phyloP scores from a whole-genome alignment of 2,329 filamentous ascomycete genomes.

The Cephalotrichum gorgonifer region DNA sequence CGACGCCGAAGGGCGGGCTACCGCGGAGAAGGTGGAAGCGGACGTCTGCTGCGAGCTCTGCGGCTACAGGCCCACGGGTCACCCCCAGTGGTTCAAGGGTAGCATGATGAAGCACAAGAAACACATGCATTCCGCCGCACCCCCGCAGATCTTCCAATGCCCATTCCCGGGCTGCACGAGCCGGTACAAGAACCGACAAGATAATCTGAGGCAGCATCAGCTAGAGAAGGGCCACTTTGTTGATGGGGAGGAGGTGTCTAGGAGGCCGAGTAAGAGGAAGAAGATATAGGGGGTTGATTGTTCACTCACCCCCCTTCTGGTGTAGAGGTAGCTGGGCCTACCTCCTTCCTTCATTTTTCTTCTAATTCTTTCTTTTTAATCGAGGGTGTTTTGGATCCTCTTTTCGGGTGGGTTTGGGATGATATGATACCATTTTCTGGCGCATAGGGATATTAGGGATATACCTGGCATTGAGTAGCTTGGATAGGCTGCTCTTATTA shows the following conservation, averaged over 20 bases:
- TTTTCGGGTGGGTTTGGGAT: not conserved
- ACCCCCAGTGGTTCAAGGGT: slow-evolving; percentile 47
- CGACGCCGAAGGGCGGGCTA: not conserved
- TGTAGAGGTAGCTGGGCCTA: slow-evolving; percentile 7
- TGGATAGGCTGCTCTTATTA: too few relatives aligned
- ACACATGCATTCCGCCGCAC: slow-evolving; percentile 37
- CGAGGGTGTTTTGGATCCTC: not conserved
- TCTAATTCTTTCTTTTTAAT: too few relatives aligned
- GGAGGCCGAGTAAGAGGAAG: slow-evolving; percentile 36
- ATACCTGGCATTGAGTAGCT: too few relatives aligned
- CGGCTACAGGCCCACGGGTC: slow-evolving; percentile 43
- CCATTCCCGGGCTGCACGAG: slow-evolving; percentile 42
- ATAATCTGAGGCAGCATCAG: slow-evolving; percentile 46
- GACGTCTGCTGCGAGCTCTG: slow-evolving; percentile 33
- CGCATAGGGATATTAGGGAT: not conserved
- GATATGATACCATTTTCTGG: not conserved
- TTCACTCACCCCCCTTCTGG: too few relatives aligned
- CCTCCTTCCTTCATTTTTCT: slow-evolving; percentile 3
- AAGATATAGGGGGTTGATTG: slow-evolving; percentile 5
- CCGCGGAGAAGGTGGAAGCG: slow-evolving; percentile 1
- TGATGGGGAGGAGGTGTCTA: slow-evolving; percentile 22
- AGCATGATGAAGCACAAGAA: slow-evolving; percentile 50
- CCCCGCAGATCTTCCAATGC: slow-evolving; percentile 41
- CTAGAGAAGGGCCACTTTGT: slow-evolving; percentile 45
- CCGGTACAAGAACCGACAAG: slow-evolving; percentile 43